Evolutionary conservation across 2,329 filamentous ascomycete species (phyloP).

Genomic region (Thelonectria olida): DNA sequence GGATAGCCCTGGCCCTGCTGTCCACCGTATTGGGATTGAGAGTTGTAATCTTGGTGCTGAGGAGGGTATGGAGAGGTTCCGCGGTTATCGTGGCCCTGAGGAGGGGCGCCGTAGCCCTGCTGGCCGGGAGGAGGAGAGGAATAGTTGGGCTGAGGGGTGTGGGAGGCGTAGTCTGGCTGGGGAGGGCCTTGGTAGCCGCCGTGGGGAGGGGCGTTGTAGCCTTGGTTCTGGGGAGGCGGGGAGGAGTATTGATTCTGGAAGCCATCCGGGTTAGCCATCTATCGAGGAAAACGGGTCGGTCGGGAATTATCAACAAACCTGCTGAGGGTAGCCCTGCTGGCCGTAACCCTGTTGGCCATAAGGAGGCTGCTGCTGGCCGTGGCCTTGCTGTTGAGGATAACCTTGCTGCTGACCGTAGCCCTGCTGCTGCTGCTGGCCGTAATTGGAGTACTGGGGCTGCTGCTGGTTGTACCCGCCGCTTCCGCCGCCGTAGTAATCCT

Average conservation of each 20-base stretch:
- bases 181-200: constrained; percentile 29
- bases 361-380: constrained; percentile 30
- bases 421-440: constrained; percentile 28
- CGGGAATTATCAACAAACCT: constrained; percentile 13
- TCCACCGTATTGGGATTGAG: constrained; percentile 28
- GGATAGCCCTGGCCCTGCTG: constrained; percentile 29
- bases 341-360: constrained; percentile 19
- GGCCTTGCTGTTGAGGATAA: constrained; percentile 28
- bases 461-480: constrained; percentile 33
- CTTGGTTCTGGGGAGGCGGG: constrained; percentile 16
- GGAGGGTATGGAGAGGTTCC: constrained; percentile 30
- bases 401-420: constrained; percentile 33
- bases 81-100: constrained; percentile 31
- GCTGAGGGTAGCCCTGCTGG: constrained; percentile 38
- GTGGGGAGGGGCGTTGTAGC: constrained; percentile 21
- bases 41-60: constrained; percentile 35
- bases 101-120: constrained; percentile 31
- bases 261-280: not conserved
- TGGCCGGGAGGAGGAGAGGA: constrained; percentile 35
- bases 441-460: constrained; percentile 32
- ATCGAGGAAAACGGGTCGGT: not conserved
- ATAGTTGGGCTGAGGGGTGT: constrained; percentile 40
- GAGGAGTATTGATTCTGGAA: constrained; percentile 36
- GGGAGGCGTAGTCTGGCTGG: constrained; percentile 33
- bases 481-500: constrained; percentile 50